Conservation (phyloP, 2,329 filamentous ascomycete species). For the Ophiocordyceps australis region DNA sequence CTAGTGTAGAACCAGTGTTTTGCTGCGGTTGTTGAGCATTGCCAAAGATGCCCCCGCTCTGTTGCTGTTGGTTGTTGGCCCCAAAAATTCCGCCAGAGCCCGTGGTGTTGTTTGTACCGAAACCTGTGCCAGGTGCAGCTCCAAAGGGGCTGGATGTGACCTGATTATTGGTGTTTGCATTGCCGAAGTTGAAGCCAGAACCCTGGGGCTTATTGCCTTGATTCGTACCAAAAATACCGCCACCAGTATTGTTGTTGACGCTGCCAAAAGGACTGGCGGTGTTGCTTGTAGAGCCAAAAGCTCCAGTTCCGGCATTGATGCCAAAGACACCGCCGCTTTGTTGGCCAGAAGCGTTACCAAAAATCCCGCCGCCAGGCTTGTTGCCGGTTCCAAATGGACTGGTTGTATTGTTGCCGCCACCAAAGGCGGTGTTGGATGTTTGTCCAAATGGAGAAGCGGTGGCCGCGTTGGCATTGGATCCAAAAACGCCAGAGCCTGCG, state of each 20-base stretch:
- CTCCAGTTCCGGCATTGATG: slow-evolving; percentile 9
- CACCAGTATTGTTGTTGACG: slow-evolving; percentile 12
- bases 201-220: slow-evolving; percentile 17
- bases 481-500: slow-evolving; percentile 18
- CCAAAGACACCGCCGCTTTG: slow-evolving; percentile 9
- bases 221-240: slow-evolving; percentile 21
- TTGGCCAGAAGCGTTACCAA: slow-evolving; percentile 7
- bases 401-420: slow-evolving; percentile 11
- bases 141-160: slow-evolving; percentile 10
- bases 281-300: slow-evolving; percentile 16
- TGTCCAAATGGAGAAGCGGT: slow-evolving; percentile 6
- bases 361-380: slow-evolving; percentile 8
- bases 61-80: slow-evolving; percentile 10
- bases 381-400: slow-evolving; percentile 18
- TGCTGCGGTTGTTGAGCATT: slow-evolving; percentile 14
- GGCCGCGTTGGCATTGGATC: slow-evolving; percentile 11
- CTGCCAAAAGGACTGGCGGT: slow-evolving; percentile 14
- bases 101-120: slow-evolving; percentile 13
- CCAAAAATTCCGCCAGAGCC: slow-evolving; percentile 23
- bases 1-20: slow-evolving; percentile 8
- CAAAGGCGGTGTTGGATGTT: slow-evolving; percentile 19
- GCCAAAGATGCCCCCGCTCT: slow-evolving; percentile 28
- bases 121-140: slow-evolving; percentile 9
- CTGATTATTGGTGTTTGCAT: slow-evolving; percentile 13
- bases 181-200: slow-evolving; percentile 22